Conservation (phyloP, 208 protist species). For the Crithidia bombi region DNA sequence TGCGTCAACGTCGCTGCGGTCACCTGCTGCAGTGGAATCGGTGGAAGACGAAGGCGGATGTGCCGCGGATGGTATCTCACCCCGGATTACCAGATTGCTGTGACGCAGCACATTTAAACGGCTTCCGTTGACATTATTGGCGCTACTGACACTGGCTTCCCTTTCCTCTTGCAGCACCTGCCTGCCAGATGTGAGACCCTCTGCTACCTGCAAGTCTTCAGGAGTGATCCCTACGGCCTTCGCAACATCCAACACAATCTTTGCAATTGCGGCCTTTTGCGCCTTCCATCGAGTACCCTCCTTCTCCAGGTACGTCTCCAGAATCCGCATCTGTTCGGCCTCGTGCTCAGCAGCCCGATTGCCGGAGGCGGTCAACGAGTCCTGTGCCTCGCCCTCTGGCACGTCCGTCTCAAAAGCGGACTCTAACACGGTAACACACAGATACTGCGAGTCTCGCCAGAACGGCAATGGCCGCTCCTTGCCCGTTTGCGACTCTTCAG, state of each 20-base stretch:
- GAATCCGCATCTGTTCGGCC: conserved; percentile 54
- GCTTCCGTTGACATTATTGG: background rate
- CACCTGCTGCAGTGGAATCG: background rate
- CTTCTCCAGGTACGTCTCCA: conserved; percentile 73
- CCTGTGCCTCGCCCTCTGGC: conserved; percentile 36
- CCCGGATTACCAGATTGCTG: conserved; percentile 83
- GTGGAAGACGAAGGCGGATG: background rate
- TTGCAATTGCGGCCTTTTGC: conserved; percentile 75
- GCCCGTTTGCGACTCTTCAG: background rate
- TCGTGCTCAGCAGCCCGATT: conserved; percentile 50
- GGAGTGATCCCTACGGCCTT: conserved; percentile 50
- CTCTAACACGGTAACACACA: conserved; percentile 85
- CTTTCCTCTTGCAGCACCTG: background rate
- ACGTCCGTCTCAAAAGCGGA: conserved; percentile 77
- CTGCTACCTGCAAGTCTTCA: conserved; percentile 53
- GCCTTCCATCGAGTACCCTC: conserved; percentile 62
- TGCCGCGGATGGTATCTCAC: conserved; percentile 57
- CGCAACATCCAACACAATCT: conserved; percentile 62
- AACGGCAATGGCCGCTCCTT: conserved; percentile 25
- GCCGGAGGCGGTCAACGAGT: conserved; percentile 40
- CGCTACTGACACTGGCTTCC: background rate
- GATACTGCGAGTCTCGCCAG: conserved; percentile 55
- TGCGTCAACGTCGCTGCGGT: conserved; percentile 15
- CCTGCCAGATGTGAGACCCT: conserved; percentile 15
- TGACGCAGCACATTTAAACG: conserved; percentile 68